Conservation (phyloP, 257 asterid genomes). For the Solanum corneliomulleri region DNA sequence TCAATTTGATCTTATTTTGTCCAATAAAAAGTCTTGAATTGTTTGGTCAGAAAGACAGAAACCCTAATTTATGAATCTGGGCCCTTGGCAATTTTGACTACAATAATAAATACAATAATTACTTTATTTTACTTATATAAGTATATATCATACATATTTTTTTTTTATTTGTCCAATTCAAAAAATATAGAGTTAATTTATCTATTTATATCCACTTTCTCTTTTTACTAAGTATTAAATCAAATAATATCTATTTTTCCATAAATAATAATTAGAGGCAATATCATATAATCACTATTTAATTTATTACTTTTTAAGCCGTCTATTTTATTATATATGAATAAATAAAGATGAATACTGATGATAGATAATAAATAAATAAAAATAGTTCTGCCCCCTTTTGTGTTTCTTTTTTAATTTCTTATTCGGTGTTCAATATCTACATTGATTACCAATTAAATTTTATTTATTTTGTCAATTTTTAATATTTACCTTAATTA, state of each 20-base stretch:
- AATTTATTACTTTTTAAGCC: too few species aligned
- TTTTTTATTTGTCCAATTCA: too few species aligned
- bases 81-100: not conserved
- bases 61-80: not conserved
- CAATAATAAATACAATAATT: not conserved
- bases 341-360: too few species aligned
- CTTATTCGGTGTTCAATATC: too few species aligned
- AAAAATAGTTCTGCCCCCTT: too few species aligned
- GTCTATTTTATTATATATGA: not conserved
- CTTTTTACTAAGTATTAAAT: too few species aligned
- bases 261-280: not conserved
- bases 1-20: not conserved
- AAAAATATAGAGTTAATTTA: too few species aligned
- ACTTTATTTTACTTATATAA: not conserved
- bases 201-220: too few species aligned
- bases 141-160: not conserved
- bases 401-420: too few species aligned
- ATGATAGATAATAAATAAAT: too few species aligned
- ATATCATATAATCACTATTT: too few species aligned
- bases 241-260: not conserved
- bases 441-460: rapidly evolving
- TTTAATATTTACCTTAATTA: rapidly evolving
- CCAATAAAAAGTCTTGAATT: not conserved
- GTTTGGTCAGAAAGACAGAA: not conserved
- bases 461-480: too few species aligned